These are phyloP conservation scores for Kodamaea neixiangensis DNA, from an alignment of 805 yeast genomes.

Conservation along the genomic window DNA sequence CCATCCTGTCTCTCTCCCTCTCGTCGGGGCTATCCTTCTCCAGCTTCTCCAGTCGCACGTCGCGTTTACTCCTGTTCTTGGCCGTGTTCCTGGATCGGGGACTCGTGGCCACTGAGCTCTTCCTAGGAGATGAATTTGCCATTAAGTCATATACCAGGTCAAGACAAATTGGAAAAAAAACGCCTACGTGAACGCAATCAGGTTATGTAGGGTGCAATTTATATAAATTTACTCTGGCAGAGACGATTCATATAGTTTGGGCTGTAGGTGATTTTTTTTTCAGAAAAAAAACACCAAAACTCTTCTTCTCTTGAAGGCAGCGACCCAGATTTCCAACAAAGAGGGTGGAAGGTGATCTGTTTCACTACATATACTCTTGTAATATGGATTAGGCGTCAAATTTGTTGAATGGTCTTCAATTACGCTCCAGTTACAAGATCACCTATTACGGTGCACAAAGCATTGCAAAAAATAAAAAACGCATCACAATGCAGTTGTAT, in stretches of 20 bases:
- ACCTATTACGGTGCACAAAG: background rate
- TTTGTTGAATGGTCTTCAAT: conserved; percentile 1
- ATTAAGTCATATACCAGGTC: background rate
- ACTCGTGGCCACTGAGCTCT: conserved; percentile 1
- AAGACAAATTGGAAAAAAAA: background rate
- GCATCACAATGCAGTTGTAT: background rate
- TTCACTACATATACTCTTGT: conserved; percentile 5
- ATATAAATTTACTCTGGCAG: background rate
- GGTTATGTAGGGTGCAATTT: conserved; percentile 5
- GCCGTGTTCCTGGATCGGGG: conserved; percentile 2
- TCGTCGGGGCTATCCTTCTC: background rate
- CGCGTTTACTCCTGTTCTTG: background rate
- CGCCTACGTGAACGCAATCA: conserved; percentile 5
- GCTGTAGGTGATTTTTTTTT: background rate
- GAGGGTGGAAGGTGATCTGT: conserved; percentile 4
- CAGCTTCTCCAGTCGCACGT: background rate
- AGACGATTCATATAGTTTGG: background rate
- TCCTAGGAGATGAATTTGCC: conserved; percentile 3
- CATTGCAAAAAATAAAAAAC: background rate
- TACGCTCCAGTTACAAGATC: conserved; percentile 3
- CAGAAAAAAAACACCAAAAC: conserved; percentile 1
- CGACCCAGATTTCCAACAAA: conserved; percentile 2
- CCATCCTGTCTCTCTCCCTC: background rate
- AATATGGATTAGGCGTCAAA: conserved; percentile 1
- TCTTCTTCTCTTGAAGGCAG: conserved; percentile 1